Percentiles rank a stretch among this genome's conserved stretches.
phyloP scores from a whole-genome alignment of 2,329 filamentous ascomycete genomes.

The Colletotrichum brevisporum region DNA sequence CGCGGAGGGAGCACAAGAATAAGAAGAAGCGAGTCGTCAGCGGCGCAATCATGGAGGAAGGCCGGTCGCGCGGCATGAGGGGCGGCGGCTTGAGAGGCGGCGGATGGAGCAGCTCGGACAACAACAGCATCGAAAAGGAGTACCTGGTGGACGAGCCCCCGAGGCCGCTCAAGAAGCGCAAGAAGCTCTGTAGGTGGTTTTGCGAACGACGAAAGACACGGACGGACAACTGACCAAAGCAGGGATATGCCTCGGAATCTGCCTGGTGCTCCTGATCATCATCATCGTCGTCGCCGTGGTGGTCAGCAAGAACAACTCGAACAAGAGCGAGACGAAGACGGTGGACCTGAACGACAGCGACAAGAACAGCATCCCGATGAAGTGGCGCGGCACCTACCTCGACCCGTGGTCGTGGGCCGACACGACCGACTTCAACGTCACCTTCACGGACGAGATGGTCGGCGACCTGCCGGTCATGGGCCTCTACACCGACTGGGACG shows the following conservation, averaged over 20 bases:
- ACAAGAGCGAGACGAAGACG: conserved; percentile 47
- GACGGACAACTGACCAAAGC: conserved; percentile 44
- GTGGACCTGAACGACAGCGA: conserved; percentile 65
- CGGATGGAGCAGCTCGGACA: conserved; percentile 57
- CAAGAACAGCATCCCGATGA: conserved; percentile 71
- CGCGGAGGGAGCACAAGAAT: conserved; percentile 54
- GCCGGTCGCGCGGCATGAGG: conserved; percentile 59
- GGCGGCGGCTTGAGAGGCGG: conserved; percentile 64
- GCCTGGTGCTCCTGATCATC: conserved; percentile 72
- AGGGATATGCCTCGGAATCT: conserved; percentile 70
- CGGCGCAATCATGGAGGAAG: conserved; percentile 78
- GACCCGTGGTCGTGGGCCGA: conserved; percentile 95
- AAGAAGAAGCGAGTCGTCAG: conserved; percentile 77
- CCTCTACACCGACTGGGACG: conserved; percentile 87
- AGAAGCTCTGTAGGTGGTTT: conserved; percentile 72
- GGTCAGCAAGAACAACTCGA: conserved; percentile 72
- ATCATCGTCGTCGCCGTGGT: conserved; percentile 78
- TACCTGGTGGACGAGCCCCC: conserved; percentile 60
- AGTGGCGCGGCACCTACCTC: conserved; percentile 81
- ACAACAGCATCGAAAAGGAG: conserved; percentile 65
- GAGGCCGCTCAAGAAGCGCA: conserved; percentile 65
- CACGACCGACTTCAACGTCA: conserved; percentile 92
- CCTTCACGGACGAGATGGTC: conserved; percentile 87
- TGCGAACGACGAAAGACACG: conserved; percentile 41
- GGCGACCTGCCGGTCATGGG: conserved; percentile 94